Percentiles rank a stretch among this genome's conserved stretches.
phyloP scores from a whole-genome alignment of 1,139 yeast species.

The Pichia cactophila region DNA sequence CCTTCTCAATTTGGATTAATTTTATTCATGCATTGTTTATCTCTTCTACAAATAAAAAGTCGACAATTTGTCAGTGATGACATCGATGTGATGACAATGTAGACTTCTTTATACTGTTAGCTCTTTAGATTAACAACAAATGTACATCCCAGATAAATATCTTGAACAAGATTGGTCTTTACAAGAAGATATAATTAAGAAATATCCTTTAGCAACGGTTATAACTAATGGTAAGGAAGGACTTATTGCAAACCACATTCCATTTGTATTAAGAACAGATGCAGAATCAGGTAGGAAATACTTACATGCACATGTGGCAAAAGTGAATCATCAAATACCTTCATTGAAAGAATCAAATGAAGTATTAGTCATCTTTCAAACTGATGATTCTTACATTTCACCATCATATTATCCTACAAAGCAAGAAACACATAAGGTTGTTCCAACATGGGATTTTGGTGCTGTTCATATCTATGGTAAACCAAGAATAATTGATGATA shows the following conservation, averaged over 20 bases:
- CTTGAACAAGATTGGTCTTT: constrained; percentile 31
- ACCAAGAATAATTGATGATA: constrained; percentile 41
- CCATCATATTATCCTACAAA: constrained; percentile 58
- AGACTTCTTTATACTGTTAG: no score
- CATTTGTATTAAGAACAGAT: constrained; percentile 37
- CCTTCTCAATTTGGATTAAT: background rate
- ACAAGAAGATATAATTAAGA: constrained; percentile 36
- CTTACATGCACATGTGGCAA: constrained; percentile 53
- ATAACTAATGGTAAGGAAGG: constrained; percentile 36
- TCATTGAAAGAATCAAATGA: constrained; percentile 33
- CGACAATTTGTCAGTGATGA: background rate
- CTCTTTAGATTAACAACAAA: background rate
- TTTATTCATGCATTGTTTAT: background rate
- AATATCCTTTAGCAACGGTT: constrained; percentile 48
- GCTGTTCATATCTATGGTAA: constrained; percentile 53
- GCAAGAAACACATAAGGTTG: constrained; percentile 51
- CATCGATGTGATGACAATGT: no score
- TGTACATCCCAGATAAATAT: constrained; percentile 26
- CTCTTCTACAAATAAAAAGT: background rate
- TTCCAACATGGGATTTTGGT: constrained; percentile 70
- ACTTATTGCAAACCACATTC: constrained; percentile 51
- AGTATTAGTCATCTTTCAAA: constrained; percentile 49
- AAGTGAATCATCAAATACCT: constrained; percentile 45
- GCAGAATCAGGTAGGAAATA: constrained; percentile 30
- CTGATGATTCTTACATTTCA: constrained; percentile 47